Percentiles rank a stretch among this genome's conserved stretches.
These are phyloP conservation scores for Uronychia binucleata DNA, from an alignment of 73 alveolate species.

Conservation along the genomic window DNA sequence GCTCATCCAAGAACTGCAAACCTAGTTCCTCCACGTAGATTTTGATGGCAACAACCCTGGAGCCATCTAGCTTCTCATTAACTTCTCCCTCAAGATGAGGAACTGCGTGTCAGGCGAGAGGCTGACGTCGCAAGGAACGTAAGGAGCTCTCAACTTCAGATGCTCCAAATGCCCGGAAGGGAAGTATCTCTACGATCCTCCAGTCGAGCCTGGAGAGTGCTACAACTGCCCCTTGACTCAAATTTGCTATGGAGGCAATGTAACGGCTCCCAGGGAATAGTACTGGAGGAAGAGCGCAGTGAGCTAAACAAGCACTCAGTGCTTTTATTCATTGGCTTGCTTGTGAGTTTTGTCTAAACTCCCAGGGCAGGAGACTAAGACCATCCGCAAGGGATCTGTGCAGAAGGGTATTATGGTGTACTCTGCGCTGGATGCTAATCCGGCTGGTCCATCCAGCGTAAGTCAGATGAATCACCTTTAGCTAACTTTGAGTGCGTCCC, in stretches of 20 bases:
- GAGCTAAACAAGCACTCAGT: neutral
- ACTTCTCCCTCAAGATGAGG: constrained; percentile 1
- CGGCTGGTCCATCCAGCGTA: constrained; percentile 11
- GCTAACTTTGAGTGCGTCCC: constrained; percentile 16
- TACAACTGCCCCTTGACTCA: constrained; percentile 20
- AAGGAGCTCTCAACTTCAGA: neutral
- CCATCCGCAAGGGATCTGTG: constrained; percentile 41
- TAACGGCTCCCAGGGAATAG: constrained; percentile 32
- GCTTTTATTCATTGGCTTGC: neutral
- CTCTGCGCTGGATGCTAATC: constrained; percentile 38
- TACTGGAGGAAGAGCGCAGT: constrained; percentile 19
- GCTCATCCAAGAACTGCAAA: no score
- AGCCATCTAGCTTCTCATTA: no score
- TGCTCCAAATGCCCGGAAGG: constrained; percentile 33
- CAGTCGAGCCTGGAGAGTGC: constrained; percentile 8
- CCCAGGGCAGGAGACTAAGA: neutral
- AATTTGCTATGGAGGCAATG: constrained; percentile 34
- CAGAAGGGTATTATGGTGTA: constrained; percentile 35
- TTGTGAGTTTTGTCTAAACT: neutral
- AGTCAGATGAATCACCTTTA: neutral
- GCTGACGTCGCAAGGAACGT: constrained; percentile 12
- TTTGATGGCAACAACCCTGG: neutral
- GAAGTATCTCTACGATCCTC: constrained; percentile 28
- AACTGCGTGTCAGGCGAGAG: constrained; percentile 46
- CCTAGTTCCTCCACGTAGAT: neutral